These are phyloP conservation scores for Enterocytospora artemiae DNA, from an alignment of 371 early-diverging fungal species.

Conservation along the genomic window DNA sequence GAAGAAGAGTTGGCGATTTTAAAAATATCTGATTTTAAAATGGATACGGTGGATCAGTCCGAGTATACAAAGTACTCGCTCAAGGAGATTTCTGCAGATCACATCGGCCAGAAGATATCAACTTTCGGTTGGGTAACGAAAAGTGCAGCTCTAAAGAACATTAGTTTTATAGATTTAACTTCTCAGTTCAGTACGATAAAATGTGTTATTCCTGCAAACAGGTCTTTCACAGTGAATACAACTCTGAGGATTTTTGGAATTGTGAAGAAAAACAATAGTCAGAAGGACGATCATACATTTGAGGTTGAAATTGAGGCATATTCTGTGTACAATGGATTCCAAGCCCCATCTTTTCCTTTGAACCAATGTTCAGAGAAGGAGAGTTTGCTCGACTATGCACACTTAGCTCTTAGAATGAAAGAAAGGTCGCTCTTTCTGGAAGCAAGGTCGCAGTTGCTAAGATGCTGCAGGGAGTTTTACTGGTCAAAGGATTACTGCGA, in stretches of 20 bases:
- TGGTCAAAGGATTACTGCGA: conserved; percentile 70
- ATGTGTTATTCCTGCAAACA: conserved; percentile 37
- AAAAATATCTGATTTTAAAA: background rate
- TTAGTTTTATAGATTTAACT: conserved; percentile 50
- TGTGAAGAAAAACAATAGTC: conserved; percentile 41
- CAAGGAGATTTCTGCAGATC: background rate
- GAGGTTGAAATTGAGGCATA: conserved; percentile 49
- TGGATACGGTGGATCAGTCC: background rate
- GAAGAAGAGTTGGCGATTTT: too few relatives aligned
- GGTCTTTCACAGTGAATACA: conserved; percentile 51
- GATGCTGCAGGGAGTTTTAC: conserved; percentile 84
- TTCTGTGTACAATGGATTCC: conserved; percentile 35
- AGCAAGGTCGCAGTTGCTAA: conserved; percentile 73
- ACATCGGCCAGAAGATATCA: conserved; percentile 40
- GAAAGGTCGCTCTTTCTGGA: conserved; percentile 74
- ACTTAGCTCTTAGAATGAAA: conserved; percentile 86
- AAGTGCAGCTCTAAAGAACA: conserved; percentile 27
- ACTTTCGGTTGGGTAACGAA: conserved; percentile 55
- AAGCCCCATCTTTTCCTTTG: conserved; percentile 50
- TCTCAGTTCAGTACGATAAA: conserved; percentile 47
- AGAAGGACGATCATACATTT: conserved; percentile 46
- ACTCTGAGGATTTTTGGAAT: conserved; percentile 46
- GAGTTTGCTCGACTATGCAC: conserved; percentile 78
- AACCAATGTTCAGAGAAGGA: conserved; percentile 70
- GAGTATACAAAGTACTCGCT: conserved; percentile 12